phyloP scores from a whole-genome alignment of 345 rosid genomes.

The Gynandropsis gynandra region DNA sequence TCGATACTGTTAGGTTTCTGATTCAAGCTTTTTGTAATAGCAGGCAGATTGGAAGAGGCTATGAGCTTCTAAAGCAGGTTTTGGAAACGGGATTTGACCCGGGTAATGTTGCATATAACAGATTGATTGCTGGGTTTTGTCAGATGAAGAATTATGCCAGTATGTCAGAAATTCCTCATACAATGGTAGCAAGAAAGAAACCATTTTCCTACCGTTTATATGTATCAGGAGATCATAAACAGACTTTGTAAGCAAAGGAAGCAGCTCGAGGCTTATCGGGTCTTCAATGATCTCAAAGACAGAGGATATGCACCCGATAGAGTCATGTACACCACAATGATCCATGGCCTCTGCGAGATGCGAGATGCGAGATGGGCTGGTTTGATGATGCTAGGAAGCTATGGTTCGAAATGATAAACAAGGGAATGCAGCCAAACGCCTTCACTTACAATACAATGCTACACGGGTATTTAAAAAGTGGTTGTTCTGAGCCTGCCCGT shows the following conservation, averaged over 20 bases:
- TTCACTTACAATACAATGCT: constrained; percentile 43
- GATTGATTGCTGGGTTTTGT: constrained; percentile 48
- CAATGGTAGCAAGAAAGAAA: constrained; percentile 34
- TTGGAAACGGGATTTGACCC: constrained; percentile 37
- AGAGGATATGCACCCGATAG: constrained; percentile 44
- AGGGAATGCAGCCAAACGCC: constrained; percentile 36
- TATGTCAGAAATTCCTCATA: constrained; percentile 41
- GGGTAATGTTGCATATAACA: constrained; percentile 43
- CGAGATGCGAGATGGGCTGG: constrained; percentile 45
- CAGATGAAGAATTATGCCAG: constrained; percentile 42
- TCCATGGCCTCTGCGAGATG: constrained; percentile 52
- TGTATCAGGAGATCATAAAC: constrained; percentile 44
- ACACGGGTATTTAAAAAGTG: constrained; percentile 39
- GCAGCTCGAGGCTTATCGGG: constrained; percentile 43
- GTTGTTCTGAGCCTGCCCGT: constrained; percentile 35
- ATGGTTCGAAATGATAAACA: constrained; percentile 44
- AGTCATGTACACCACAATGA: constrained; percentile 49
- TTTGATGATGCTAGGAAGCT: constrained; percentile 38
- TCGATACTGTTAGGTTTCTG: constrained; percentile 34
- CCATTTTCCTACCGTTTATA: constrained; percentile 34
- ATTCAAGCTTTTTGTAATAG: constrained; percentile 44
- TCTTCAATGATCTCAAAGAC: constrained; percentile 46
- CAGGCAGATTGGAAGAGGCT: constrained; percentile 25
- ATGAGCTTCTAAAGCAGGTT: constrained; percentile 32
- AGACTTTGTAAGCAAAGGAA: constrained; percentile 44